A percentile compares a stretch with the other conserved stretches of the same genome.
These are phyloP conservation scores for Tilletia walkeri DNA, from an alignment of 1,284 basidiomycete genomes.

Conservation along the genomic window DNA sequence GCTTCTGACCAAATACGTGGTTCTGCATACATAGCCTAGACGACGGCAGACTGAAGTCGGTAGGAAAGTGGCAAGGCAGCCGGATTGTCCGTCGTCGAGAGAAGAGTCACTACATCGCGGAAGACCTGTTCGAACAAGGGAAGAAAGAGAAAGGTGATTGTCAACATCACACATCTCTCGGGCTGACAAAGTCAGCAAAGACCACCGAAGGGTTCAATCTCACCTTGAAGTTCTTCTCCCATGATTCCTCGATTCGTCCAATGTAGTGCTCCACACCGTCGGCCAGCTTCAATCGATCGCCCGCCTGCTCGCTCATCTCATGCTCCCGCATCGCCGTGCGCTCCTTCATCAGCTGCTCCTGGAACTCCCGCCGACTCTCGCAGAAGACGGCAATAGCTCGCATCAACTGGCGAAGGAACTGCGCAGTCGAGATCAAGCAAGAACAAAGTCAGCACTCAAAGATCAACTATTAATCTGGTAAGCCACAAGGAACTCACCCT, in stretches of 20 bases:
- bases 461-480: background rate
- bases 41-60: constrained; percentile 36
- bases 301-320: constrained; percentile 22
- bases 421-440: background rate
- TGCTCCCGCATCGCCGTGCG: constrained; percentile 35
- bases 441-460: background rate
- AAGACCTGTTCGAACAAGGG: constrained; percentile 33
- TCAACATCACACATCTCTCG: background rate
- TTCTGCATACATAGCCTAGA: background rate
- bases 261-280: constrained; percentile 28
- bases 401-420: constrained; percentile 45
- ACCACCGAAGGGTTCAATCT: constrained; percentile 7
- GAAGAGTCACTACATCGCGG: constrained; percentile 49
- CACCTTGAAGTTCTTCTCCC: constrained; percentile 40
- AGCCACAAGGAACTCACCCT: constrained; percentile 26
- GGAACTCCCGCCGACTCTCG: constrained; percentile 38
- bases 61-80: constrained; percentile 51
- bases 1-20: too few relatives aligned
- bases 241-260: constrained; percentile 37
- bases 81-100: constrained; percentile 54
- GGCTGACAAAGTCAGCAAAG: too few relatives aligned
- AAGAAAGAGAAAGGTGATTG: background rate
- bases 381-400: constrained; percentile 41
- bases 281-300: constrained; percentile 17
- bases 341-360: constrained; percentile 43